Base-by-base conservation (phyloP, 345 rosid species). In the Syzygium aqueum region DNA sequence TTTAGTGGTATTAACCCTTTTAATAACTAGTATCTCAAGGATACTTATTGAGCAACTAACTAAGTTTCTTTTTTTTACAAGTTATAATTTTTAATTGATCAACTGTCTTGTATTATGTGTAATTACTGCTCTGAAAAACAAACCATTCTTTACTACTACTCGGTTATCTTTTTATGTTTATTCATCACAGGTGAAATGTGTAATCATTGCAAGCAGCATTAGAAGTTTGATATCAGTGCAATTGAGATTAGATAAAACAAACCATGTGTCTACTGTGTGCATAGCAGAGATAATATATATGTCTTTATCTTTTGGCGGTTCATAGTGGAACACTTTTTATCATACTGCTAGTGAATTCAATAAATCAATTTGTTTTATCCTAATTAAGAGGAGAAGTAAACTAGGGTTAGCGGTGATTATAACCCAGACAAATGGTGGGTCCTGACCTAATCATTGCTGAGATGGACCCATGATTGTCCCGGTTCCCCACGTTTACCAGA, bases 401-500 rank as follows among this genome's bases (percentile, higher is more conserved):
- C 27, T 73, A 73, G 49, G 80, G 84, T 83, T 54, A 53, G 61
- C 16, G 56, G 78, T 88, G 85, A 28, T 59, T 77, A 84, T 25
- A 88, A 87, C 86, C 91, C 88, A 56, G 82, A 86, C 86, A 22
- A 87, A 85, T 33, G 86, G 92, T 37, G 80, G 80, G 87, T 67
- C 80, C 59, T 43, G 49, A 51, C 10, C 84, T 87, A 89, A 92
- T 94, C 86, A 92, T 93, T 88, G 89, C 89, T 85, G 91, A 90
- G 88, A 89, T 85, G 85, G 89, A 89, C 77, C 53, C 92, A 90
- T 92, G 57, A 94, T 92, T 90, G 91, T 78, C 84, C 77, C 78
- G 93, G 92, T 91, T 91, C 92, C 94, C 92, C 96, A 94, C 93
- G 90, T 91, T 90, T 84, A 85, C n/a, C 85, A 46, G 51, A 61